A percentile compares a stretch with the other conserved stretches of the same genome.
phyloP scores from a whole-genome alignment of 2,329 filamentous ascomycete species.

The Trichoderma afroharzianum region DNA sequence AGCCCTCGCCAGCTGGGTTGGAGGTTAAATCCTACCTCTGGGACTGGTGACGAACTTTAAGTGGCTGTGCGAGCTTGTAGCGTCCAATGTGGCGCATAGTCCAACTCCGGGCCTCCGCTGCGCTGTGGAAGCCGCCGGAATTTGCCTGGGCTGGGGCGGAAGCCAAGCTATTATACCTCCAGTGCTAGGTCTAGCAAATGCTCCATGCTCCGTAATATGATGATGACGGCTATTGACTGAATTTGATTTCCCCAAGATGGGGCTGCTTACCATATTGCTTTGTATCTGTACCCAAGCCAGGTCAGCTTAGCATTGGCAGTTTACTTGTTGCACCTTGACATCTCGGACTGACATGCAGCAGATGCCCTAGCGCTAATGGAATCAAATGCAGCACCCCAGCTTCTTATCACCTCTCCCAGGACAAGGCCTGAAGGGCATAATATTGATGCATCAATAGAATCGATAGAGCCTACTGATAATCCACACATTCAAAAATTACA shows the following conservation, averaged over 20 bases:
- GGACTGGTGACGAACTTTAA: conserved; percentile 32
- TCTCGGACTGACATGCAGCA: not conserved
- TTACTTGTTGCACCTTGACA: not conserved
- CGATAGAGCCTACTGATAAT: not conserved
- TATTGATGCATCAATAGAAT: not conserved
- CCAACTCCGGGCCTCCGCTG: not conserved
- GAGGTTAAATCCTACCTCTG: conserved; percentile 4
- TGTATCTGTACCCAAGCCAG: not conserved
- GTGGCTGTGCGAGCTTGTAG: conserved; percentile 24
- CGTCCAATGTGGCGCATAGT: not conserved
- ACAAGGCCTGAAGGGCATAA: not conserved
- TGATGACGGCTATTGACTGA: not conserved
- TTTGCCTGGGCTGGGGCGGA: not conserved
- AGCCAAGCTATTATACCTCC: not conserved
- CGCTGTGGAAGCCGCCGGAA: conserved; percentile 1
- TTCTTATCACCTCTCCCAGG: not conserved
- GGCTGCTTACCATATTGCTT: not conserved
- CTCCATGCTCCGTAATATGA: not conserved
- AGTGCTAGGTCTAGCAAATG: too few species aligned
- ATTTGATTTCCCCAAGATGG: not conserved
- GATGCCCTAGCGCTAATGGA: not conserved
- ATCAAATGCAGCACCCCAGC: not conserved
- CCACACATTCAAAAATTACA: not conserved
- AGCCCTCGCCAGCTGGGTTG: conserved; percentile 5
- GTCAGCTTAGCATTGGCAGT: not conserved